Base-by-base conservation (phyloP, 805 yeast species). In the Candida endomychidarum region DNA sequence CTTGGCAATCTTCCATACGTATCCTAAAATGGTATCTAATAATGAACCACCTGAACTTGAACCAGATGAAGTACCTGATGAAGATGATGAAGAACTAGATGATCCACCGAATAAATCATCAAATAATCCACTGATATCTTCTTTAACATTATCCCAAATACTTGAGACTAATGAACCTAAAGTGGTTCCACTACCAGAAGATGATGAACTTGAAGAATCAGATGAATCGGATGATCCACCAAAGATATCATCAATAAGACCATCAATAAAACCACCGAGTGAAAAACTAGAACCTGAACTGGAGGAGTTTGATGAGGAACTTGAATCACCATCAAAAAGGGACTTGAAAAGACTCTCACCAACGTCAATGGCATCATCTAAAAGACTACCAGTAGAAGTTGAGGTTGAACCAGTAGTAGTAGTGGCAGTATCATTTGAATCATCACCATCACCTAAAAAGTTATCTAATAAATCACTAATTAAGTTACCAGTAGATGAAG, bases 171-270 rank as follows among this genome's bases (percentile, higher is more conserved):
- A 36, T 24, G 34, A 24, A 8, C 35, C 29, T 5, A 34, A 32
- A n/a, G 38, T 17, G 11, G 40, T 30, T 15, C 41, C 22, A 12
- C 37, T 24, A 28, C 34, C 46, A 16, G 46, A 39, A 16, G 28
- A 28, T 19, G 31, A 28, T 18, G 27, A 9, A 21, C 11, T 12
- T 26, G 36, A 38, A 19, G 30, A 8, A 14, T 8, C 17, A 9
- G 46, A 37, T 16, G 47, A 34, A 40, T 38, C 38, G 22, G 45
- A 28, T 38, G 25, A 41, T 18, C 31, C 41, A 37, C 34, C 49
- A 27, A 46, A 46, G 22, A 43, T 36, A 38, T 46, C 52, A 42
- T 43, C 52, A n/a, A 48, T 29, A 18, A 46, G 22, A 6, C 46
- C 49, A 40, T 43, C 47, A 37, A 48, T 30, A 5, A 45, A 41